Conservation (phyloP, 352 stramenopile genomes). For the Saprolegnia parasitica region DNA sequence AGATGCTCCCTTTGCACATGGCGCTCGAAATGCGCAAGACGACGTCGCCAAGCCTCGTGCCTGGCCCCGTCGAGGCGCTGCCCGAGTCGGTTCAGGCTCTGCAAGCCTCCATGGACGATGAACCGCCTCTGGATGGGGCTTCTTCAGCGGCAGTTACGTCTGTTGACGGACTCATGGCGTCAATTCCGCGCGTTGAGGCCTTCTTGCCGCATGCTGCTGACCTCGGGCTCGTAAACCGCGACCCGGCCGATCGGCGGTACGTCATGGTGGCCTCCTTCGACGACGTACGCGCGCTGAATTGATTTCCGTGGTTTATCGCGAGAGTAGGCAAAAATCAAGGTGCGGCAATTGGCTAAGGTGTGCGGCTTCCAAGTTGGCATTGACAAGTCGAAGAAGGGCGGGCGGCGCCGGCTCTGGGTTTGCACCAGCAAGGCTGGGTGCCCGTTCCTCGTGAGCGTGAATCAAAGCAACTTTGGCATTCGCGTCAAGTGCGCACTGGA, state of each 20-base stretch:
- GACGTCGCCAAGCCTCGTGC: not conserved
- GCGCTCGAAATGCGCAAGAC: conserved; percentile 4
- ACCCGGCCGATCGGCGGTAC: not conserved
- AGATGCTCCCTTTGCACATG: conserved; percentile 7
- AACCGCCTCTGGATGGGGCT: not conserved
- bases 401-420: conserved; percentile 14
- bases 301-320: not conserved
- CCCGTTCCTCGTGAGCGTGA: conserved; percentile 18
- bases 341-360: conserved; percentile 11
- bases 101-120: conserved; percentile 10
- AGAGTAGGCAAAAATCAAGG: conserved; percentile 13
- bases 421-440: conserved; percentile 18
- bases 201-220: not conserved
- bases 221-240: conserved; percentile 1
- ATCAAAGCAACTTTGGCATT: conserved; percentile 22
- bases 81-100: conserved; percentile 11
- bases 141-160: not conserved
- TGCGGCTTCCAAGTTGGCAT: conserved; percentile 25
- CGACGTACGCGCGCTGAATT: not conserved
- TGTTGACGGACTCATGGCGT: not conserved
- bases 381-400: conserved; percentile 19
- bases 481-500: conserved; percentile 14
- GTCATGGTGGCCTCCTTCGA: conserved; percentile 13
- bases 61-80: not conserved
- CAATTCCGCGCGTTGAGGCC: not conserved